Evolutionary conservation across 2,329 filamentous ascomycete genomes (phyloP), one percentile per base, ranked within the genome.

Genomic region (Blumeriella jaapii): DNA sequence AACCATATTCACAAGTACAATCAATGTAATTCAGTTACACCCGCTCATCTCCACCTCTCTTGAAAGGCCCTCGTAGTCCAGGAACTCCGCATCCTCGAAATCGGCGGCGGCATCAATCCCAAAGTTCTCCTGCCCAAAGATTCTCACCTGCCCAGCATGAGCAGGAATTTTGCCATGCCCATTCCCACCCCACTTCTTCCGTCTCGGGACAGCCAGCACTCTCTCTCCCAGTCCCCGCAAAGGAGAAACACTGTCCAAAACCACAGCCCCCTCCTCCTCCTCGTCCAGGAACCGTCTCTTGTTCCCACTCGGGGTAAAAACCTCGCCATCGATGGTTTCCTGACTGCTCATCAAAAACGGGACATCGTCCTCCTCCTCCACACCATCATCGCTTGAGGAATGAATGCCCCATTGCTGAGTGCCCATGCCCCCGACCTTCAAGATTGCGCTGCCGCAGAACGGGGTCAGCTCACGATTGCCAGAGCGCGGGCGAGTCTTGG

Each of bases 381-480:
- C 63, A 5, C 44, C 61, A 8, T 63, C 62, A 2, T 67, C 62
- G 7, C 29, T 23, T 4, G 40, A 39, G 40, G 31, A 33, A 13
- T 45, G 44, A 6, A 48, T 41, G 3, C 36, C 39, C 33, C 42
- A 44, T 11, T 43, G 44, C 20, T 51, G 44, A 10, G 85, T 79
- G 18, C 69, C 41, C 26, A 78, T 60, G 0, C 82, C 82, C 24
- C 82, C 82, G 37, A 82, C 67, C 51, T 78, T 85, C 61, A 84
- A 69, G 46, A 91, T n/a, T n/a, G n/a, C n/a, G n/a, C n/a, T 68
- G 16, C 83, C 85, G 55, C 83, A 89, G 55, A 86, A 93, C 0
- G 85, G 84, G 6, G 78, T 62, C 4, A 93, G 65, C 54, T 91
- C 85, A 19, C 69, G 64, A 7, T 42, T 43, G 36, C 50, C 32